Conservation (phyloP, 1,284 basidiomycete species). For the Tausonia pullulans region DNA sequence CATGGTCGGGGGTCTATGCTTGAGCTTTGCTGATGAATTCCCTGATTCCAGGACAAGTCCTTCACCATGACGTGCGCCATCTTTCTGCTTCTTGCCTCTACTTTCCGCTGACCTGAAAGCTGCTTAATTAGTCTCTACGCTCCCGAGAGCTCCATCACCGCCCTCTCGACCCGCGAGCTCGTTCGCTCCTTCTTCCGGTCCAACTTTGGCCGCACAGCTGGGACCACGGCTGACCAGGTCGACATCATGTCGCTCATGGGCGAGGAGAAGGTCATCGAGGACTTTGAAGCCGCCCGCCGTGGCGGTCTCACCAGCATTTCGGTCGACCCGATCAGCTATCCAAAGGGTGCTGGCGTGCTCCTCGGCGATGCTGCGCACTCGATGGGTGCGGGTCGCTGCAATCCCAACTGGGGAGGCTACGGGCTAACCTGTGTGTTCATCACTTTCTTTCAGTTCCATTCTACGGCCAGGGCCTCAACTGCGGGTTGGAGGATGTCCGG, state of each 20-base stretch:
- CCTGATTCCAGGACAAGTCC: slow-evolving; percentile 53
- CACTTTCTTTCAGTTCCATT: slow-evolving; percentile 48
- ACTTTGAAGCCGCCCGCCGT: slow-evolving; percentile 71
- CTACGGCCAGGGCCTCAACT: slow-evolving; percentile 96
- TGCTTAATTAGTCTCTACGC: slow-evolving; percentile 61
- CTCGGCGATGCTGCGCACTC: slow-evolving; percentile 7
- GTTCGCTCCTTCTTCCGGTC: slow-evolving; percentile 66
- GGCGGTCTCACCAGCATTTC: slow-evolving; percentile 84
- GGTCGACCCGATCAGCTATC: slow-evolving; percentile 37
- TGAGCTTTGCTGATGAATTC: background rate
- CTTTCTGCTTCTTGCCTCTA: background rate
- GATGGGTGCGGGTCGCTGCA: slow-evolving; percentile 8
- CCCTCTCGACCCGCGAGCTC: slow-evolving; percentile 47
- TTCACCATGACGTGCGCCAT: slow-evolving; percentile 49
- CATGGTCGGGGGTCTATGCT: too few species aligned
- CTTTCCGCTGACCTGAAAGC: slow-evolving; percentile 28
- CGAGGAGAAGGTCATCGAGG: slow-evolving; percentile 57
- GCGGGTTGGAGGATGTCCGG: slow-evolving; percentile 92
- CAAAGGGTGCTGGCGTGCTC: background rate
- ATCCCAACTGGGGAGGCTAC: background rate
- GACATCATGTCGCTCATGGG: slow-evolving; percentile 58
- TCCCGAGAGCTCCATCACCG: slow-evolving; percentile 64
- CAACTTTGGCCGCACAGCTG: slow-evolving; percentile 50
- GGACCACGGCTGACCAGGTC: background rate
- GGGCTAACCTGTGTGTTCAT: slow-evolving; percentile 17